These are phyloP conservation scores for Tylopilus rubrobrunneus DNA, from an alignment of 768 basidiomycete genomes.

Conservation along the genomic window DNA sequence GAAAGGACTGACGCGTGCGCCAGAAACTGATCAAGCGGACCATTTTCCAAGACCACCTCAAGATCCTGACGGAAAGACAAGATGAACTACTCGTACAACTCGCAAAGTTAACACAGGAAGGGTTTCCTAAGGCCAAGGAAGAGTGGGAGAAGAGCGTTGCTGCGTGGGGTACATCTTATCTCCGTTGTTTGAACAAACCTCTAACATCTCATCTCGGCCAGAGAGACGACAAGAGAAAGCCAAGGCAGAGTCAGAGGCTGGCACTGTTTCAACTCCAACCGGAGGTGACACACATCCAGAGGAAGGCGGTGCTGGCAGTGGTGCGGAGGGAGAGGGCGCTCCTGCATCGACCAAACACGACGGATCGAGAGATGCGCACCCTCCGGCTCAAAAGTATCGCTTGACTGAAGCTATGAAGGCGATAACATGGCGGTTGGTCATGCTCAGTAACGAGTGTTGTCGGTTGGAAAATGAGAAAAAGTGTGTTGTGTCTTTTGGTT, in stretches of 20 bases:
- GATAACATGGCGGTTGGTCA: slow-evolving; percentile 76
- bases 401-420: slow-evolving; percentile 79
- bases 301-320: slow-evolving; percentile 29
- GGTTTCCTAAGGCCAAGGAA: slow-evolving; percentile 65
- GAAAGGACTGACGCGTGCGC: slow-evolving; percentile 6
- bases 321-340: slow-evolving; percentile 24
- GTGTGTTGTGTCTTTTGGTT: slow-evolving; percentile 26
- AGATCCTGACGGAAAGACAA: slow-evolving; percentile 62
- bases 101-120: slow-evolving; percentile 53
- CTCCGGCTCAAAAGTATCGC: slow-evolving; percentile 73
- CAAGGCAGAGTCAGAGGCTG: slow-evolving; percentile 33
- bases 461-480: slow-evolving; percentile 63
- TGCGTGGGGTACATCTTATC: slow-evolving; percentile 56
- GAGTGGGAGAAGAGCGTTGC: slow-evolving; percentile 71
- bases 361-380: slow-evolving; percentile 42
- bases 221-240: slow-evolving; percentile 58
- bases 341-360: slow-evolving; percentile 23
- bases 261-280: slow-evolving; percentile 30
- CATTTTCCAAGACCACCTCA: slow-evolving; percentile 72
- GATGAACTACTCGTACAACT: slow-evolving; percentile 66
- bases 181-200: background rate
- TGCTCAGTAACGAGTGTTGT: slow-evolving; percentile 80
- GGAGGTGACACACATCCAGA: slow-evolving; percentile 26
- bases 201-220: slow-evolving; percentile 16
- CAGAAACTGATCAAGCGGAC: slow-evolving; percentile 93